Evolutionary conservation across 2,329 filamentous ascomycete genomes (phyloP).

Genomic region (Magnaporthiopsis incrustans): DNA sequence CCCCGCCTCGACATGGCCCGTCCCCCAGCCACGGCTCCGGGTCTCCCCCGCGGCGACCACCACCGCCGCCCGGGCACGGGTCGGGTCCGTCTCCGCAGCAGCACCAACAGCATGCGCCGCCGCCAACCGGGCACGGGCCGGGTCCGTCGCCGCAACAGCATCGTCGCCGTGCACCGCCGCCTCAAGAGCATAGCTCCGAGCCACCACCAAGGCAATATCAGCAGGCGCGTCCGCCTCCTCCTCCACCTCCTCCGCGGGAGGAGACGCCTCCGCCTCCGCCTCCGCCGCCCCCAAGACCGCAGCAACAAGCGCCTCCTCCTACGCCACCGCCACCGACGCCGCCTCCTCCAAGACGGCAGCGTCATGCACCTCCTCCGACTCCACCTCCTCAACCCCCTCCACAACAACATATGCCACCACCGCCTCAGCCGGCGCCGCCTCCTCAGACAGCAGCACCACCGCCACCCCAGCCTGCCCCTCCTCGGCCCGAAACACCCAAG

Average conservation of each 20-base stretch:
- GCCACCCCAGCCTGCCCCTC: slow-evolving; percentile 4
- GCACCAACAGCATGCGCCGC: slow-evolving; percentile 14
- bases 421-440: no score
- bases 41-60: no score
- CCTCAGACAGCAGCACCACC: no score
- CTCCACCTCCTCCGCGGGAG: not conserved
- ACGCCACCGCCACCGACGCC: slow-evolving; percentile 11
- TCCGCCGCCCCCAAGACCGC: no score
- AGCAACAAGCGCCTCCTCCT: not conserved
- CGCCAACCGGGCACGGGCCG: no score
- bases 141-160: slow-evolving; percentile 9
- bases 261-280: not conserved
- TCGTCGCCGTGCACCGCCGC: slow-evolving; percentile 16
- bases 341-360: not conserved
- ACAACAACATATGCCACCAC: slow-evolving; percentile 11
- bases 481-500: slow-evolving; percentile 11
- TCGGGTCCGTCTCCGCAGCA: slow-evolving; percentile 8
- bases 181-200: slow-evolving; percentile 4
- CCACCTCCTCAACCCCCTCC: slow-evolving; percentile 14
- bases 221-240: slow-evolving; percentile 16
- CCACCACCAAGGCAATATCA: slow-evolving; percentile 12
- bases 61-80: no score
- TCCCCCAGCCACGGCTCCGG: slow-evolving; percentile 13
- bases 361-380: slow-evolving; percentile 9
- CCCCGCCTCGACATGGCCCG: slow-evolving; percentile 16